phyloP scores from a whole-genome alignment of 441 rosid genomes.

The Euphorbia celastroides region DNA sequence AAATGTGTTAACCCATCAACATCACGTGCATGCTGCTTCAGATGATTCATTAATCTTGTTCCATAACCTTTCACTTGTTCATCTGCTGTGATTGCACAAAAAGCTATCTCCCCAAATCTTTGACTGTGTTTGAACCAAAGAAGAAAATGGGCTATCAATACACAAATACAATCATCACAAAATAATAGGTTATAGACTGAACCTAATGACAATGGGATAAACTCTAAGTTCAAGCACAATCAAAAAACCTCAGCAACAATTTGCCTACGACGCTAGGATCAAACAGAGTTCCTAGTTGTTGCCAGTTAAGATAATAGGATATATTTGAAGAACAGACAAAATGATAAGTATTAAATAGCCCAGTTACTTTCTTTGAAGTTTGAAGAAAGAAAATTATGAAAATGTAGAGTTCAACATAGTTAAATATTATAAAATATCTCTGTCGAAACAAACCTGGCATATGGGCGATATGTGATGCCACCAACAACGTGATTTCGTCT shows the following conservation, averaged over 20 bases:
- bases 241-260: constrained; percentile 1
- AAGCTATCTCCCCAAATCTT: constrained; percentile 98
- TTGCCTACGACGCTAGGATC: not conserved
- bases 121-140: constrained; percentile 49
- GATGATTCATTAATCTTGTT: constrained; percentile 98
- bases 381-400: constrained; percentile 7
- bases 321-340: constrained; percentile 7
- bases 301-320: not conserved
- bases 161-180: not conserved
- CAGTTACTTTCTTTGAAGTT: constrained; percentile 5
- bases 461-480: constrained; percentile 98
- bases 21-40: constrained; percentile 95
- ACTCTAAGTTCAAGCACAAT: not conserved
- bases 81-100: constrained; percentile 99
- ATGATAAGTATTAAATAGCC: constrained; percentile 1
- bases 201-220: not conserved
- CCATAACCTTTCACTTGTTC: constrained; percentile 99
- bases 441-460: constrained; percentile 52
- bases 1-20: constrained; percentile 96
- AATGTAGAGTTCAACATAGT: not conserved
- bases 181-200: not conserved
- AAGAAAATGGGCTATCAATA: constrained; percentile 10
- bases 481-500: constrained; percentile 85
- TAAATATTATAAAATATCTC: not conserved
- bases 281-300: not conserved